These are phyloP conservation scores for Pistacia atlantica DNA, from an alignment of 345 rosid species.

Conservation along the genomic window DNA sequence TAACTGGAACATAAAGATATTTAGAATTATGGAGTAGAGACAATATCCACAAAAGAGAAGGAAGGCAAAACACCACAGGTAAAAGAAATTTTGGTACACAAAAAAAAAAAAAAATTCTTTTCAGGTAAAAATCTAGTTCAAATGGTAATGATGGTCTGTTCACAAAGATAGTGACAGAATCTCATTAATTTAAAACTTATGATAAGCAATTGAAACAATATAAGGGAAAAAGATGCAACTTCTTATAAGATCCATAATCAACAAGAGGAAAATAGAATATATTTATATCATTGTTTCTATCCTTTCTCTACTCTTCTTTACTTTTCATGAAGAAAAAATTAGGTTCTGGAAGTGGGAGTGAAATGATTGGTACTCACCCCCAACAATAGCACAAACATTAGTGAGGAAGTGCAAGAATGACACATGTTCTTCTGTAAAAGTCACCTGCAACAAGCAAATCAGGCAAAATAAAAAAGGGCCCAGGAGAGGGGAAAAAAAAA, in stretches of 20 bases:
- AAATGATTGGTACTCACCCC: constrained; percentile 52
- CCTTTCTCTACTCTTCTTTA: neutral
- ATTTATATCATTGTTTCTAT: neutral
- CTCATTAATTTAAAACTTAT: neutral
- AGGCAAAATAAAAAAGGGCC: constrained; percentile 5
- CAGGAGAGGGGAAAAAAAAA: neutral
- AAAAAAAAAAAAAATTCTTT: neutral
- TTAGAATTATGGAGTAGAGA: neutral
- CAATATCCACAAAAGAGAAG: neutral
- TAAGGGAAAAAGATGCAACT: neutral
- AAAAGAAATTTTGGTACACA: neutral
- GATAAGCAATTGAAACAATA: neutral
- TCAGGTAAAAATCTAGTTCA: neutral
- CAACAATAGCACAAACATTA: constrained; percentile 91
- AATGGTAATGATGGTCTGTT: neutral
- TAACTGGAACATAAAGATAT: neutral
- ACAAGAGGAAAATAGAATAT: neutral
- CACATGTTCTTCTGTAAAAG: constrained; percentile 73
- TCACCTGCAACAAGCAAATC: constrained; percentile 57
- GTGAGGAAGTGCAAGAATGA: constrained; percentile 96
- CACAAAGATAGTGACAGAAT: neutral
- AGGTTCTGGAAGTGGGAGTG: neutral
- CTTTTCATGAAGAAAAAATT: neutral
- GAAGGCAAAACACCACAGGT: neutral
- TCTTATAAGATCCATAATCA: neutral